Base-by-base conservation (phyloP, 495 filamentous ascomycete genomes). In the Aspergillus leporis region DNA sequence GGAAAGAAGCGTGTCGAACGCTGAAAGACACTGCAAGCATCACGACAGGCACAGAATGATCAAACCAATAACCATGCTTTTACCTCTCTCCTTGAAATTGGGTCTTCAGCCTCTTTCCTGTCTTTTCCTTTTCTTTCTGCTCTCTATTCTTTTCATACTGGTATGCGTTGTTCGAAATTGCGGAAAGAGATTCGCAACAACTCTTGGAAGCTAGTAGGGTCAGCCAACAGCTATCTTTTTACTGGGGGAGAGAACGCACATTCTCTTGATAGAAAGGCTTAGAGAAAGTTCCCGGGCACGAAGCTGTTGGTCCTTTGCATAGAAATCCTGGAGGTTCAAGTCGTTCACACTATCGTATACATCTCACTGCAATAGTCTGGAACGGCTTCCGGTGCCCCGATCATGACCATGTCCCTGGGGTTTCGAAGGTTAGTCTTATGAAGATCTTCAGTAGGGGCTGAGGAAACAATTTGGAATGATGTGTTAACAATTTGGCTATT, bases 341-440 rank as follows among this genome's bases (percentile, higher is more conserved):
- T 5, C 38, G 23, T 30, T 55, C 53, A 55, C 14, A 55, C 41
- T 5, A 47, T 32, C 5, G 41, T 55, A 22, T 47, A 55, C 7
- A 55, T 45, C 8, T 55, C 53, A 22, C 28, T 28, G 41, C 22
- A 34, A 41, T 55, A 55, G 8, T 55, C 53, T 10, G 31, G 14
- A 8, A 22, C 53, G 5, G 19, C 19, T 28, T 14, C 40, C 3
- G 28, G 18, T 22, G 6, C 16, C n/a, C 10, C 32, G 8, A 19
- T 8, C 43, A 23, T 23, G 4, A 22, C 43, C 10, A 21, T 47
- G 19, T 47, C 43, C 23, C 43, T n/a, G 13, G 43, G 43, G 43
- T 8, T n/a, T 21, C 21, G 41, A 6, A 47, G 1, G 38, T n/a
- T 10, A 23, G 18, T 18, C 13, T 47, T 8, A n/a, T 16, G 43